Evolutionary conservation across 306 rosid genomes (phyloP).

Genomic region (Pterocarpus santalinus): DNA sequence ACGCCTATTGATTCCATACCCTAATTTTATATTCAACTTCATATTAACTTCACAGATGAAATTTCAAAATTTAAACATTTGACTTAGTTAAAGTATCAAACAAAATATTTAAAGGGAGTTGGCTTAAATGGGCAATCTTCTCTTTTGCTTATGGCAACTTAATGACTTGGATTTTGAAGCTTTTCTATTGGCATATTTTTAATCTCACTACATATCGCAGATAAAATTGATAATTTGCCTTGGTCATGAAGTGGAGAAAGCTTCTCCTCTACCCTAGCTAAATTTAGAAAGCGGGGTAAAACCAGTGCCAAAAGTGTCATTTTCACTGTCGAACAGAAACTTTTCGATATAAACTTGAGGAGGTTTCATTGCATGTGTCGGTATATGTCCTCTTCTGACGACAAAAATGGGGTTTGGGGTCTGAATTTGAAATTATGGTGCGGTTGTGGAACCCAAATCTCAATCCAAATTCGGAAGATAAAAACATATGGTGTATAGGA

Average conservation of each 20-base stretch:
- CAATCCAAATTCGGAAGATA: not conserved
- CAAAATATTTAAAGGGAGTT: not conserved
- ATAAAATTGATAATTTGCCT: not conserved
- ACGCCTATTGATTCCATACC: not conserved
- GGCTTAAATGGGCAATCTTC: not conserved
- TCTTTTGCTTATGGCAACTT: not conserved
- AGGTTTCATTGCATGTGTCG: slow-evolving; percentile 34
- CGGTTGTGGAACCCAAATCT: not conserved
- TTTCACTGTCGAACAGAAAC: slow-evolving; percentile 5
- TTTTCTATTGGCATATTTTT: not conserved
- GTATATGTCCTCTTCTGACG: slow-evolving; percentile 7
- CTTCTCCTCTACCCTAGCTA: not conserved
- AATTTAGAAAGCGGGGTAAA: not conserved
- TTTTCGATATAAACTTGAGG: not conserved
- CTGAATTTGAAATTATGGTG: slow-evolving; percentile 29
- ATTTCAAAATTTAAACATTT: not conserved
- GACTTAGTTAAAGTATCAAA: not conserved
- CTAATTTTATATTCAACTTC: not conserved
- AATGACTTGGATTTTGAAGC: not conserved
- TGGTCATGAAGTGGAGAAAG: not conserved
- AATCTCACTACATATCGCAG: not conserved
- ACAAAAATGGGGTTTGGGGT: slow-evolving; percentile 30
- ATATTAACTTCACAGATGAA: not conserved
- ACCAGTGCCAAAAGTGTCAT: not conserved
- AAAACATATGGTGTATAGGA: slow-evolving; percentile 3